These are phyloP conservation scores for Spongiforma sp. DNA, from an alignment of 1,284 basidiomycete species.

Conservation along the genomic window DNA sequence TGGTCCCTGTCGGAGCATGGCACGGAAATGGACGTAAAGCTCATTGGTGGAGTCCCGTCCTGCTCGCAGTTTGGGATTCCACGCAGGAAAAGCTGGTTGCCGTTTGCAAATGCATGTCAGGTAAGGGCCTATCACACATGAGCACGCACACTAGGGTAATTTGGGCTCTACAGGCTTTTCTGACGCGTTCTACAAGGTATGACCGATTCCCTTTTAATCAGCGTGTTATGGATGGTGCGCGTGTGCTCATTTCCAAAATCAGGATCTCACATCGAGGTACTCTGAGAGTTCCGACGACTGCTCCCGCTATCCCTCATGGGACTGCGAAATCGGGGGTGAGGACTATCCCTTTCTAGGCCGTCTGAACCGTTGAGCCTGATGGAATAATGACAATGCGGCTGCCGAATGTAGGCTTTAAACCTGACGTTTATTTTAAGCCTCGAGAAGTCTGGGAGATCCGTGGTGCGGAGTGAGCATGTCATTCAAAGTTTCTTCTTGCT, in stretches of 20 bases:
- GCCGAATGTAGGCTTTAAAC: constrained; percentile 60
- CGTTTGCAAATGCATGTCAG: constrained; percentile 89
- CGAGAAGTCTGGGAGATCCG: constrained; percentile 92
- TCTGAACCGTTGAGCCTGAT: constrained; percentile 4
- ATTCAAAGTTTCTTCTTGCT: not conserved
- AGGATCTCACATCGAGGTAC: constrained; percentile 69
- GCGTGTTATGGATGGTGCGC: not conserved
- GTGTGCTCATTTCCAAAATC: constrained; percentile 11
- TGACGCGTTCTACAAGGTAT: constrained; percentile 84
- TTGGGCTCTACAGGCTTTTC: constrained; percentile 70
- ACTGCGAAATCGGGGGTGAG: constrained; percentile 73
- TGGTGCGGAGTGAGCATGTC: constrained; percentile 77
- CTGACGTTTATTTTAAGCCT: constrained; percentile 87
- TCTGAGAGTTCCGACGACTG: constrained; percentile 69
- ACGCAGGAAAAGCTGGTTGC: constrained; percentile 74
- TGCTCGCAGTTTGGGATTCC: constrained; percentile 84
- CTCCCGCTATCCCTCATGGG: constrained; percentile 62
- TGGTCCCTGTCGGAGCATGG: constrained; percentile 87
- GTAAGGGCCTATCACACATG: constrained; percentile 42
- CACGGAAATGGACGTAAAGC: constrained; percentile 94
- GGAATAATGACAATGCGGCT: not conserved
- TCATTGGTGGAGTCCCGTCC: constrained; percentile 92
- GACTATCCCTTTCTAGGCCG: constrained; percentile 15
- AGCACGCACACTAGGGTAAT: not conserved
- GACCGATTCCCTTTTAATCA: not conserved